phyloP scores from a whole-genome alignment of 1,139 yeast species.

The Candida sp. region DNA sequence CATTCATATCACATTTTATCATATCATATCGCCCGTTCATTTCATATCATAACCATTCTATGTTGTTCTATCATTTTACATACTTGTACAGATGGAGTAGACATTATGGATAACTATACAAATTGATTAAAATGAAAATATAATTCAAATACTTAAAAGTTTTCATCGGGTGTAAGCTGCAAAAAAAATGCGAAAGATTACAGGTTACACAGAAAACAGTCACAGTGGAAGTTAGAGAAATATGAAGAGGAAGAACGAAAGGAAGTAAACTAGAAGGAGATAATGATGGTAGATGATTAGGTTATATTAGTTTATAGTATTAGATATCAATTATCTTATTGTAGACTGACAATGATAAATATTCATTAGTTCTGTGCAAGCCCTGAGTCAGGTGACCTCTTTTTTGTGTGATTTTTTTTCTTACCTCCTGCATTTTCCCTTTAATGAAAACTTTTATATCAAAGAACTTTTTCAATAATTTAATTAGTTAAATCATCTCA shows the following conservation, averaged over 20 bases:
- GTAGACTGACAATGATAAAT: too few relatives aligned
- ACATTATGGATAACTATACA: slow-evolving; percentile 21
- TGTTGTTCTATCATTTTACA: slow-evolving; percentile 22
- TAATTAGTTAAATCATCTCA: slow-evolving; percentile 8
- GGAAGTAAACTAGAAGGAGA: too few relatives aligned
- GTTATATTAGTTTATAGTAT: too few relatives aligned
- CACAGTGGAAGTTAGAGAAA: not conserved
- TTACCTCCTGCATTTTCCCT: too few relatives aligned
- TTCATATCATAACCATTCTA: too few relatives aligned
- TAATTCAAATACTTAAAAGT: not conserved
- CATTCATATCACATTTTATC: not conserved
- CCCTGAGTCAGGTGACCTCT: too few relatives aligned
- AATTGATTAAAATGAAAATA: not conserved
- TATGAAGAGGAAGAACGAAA: too few relatives aligned
- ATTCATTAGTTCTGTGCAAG: too few relatives aligned
- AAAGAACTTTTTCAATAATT: not conserved
- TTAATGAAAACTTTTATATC: not conserved
- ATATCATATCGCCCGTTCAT: not conserved
- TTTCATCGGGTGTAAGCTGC: slow-evolving; percentile 1
- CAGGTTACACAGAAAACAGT: slow-evolving; percentile 1
- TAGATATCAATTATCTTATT: too few relatives aligned
- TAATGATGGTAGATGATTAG: too few relatives aligned
- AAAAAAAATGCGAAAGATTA: not conserved
- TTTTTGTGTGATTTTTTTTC: too few relatives aligned
- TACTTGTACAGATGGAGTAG: slow-evolving; percentile 73